Conservation (phyloP, 306 rosid species). For the Rosa chinensis region DNA sequence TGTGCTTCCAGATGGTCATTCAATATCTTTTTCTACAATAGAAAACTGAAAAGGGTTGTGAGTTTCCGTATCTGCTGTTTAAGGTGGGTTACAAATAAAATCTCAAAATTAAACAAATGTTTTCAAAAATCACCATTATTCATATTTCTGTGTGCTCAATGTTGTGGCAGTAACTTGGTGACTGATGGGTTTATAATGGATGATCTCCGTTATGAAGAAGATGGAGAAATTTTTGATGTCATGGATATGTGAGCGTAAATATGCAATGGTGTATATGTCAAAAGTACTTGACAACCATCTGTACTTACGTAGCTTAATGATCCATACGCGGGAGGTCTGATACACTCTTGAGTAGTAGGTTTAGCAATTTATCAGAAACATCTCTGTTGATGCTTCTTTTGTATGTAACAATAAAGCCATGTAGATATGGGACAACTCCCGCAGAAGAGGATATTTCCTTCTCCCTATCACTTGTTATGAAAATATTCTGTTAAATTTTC, state of each 20-base stretch:
- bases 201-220: constrained; percentile 51
- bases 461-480: neutral
- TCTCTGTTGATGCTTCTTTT: constrained; percentile 24
- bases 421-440: constrained; percentile 17
- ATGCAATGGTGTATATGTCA: constrained; percentile 26
- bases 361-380: constrained; percentile 16
- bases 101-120: neutral
- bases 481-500: neutral
- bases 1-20: constrained; percentile 78
- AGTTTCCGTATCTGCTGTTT: constrained; percentile 79
- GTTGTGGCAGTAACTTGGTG: constrained; percentile 66
- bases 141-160: constrained; percentile 3
- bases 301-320: constrained; percentile 41
- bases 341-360: constrained; percentile 17
- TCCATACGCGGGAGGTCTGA: constrained; percentile 18
- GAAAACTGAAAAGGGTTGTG: constrained; percentile 84
- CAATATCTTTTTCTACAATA: constrained; percentile 85
- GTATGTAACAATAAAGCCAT: constrained; percentile 30
- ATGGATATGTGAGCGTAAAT: constrained; percentile 72
- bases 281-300: constrained; percentile 24
- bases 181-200: constrained; percentile 61
- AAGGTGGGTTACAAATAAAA: constrained; percentile 54
- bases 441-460: neutral
- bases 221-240: constrained; percentile 74
- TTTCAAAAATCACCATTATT: neutral